These are phyloP conservation scores for Alternaria sp. DNA, from an alignment of 2,329 filamentous ascomycete genomes.

Conservation along the genomic window DNA sequence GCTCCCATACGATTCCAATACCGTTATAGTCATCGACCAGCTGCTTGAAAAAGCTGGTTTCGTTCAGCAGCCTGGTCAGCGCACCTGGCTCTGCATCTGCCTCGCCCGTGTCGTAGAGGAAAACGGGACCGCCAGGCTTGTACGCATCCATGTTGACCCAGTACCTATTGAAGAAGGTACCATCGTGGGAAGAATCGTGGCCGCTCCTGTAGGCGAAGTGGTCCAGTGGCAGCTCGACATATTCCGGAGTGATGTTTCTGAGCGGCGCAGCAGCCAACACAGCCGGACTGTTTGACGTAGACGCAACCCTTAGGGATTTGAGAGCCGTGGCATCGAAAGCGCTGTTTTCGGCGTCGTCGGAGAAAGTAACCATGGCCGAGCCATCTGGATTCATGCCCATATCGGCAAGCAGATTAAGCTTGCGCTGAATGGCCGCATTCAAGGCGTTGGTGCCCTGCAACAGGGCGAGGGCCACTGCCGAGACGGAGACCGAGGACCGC, in stretches of 20 bases:
- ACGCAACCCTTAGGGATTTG: conserved; percentile 6
- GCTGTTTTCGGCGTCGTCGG: background rate
- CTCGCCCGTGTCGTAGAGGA: conserved; percentile 49
- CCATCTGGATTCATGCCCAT: conserved; percentile 43
- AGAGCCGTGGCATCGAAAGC: background rate
- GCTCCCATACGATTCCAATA: conserved; percentile 50
- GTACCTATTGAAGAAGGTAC: conserved; percentile 46
- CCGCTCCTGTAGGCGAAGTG: conserved; percentile 40
- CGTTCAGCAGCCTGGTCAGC: conserved; percentile 34
- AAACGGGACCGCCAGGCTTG: conserved; percentile 46
- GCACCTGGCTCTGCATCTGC: conserved; percentile 35
- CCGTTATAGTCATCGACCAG: conserved; percentile 45
- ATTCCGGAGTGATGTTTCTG: conserved; percentile 33
- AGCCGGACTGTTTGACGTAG: conserved; percentile 1
- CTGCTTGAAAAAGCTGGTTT: conserved; percentile 44
- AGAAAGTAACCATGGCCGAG: conserved; percentile 26
- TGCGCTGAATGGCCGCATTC: conserved; percentile 26
- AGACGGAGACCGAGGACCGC: conserved; percentile 27
- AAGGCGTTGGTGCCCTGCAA: conserved; percentile 30
- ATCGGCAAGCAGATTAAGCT: conserved; percentile 36
- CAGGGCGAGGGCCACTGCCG: conserved; percentile 33
- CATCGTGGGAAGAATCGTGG: conserved; percentile 21
- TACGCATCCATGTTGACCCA: conserved; percentile 45
- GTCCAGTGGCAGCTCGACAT: conserved; percentile 45
- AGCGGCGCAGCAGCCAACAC: background rate